Base-by-base conservation (phyloP, 2,329 filamentous ascomycete species). In the Zymoseptoria pseudotritici region DNA sequence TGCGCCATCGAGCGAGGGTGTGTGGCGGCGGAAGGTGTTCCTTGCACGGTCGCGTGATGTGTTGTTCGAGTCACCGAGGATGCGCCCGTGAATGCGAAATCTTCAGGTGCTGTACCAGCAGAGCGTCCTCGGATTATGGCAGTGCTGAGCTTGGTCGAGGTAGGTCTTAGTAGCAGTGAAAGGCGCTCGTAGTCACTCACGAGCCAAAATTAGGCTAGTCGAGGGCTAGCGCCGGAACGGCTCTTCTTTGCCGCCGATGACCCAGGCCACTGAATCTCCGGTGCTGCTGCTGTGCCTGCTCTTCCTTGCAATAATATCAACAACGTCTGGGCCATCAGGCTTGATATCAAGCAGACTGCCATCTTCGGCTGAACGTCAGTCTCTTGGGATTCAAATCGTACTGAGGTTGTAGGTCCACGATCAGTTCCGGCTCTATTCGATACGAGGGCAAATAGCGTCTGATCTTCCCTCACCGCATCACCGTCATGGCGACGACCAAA, bases 401-500 rank as follows among this genome's bases (percentile, higher is more conserved):
- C 36, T 17, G 11, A 42, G 2, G 36, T 17, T 46, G 36, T 46
- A 46, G 36, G 13, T n/a, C 17, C 13, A 46, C 13, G 13, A 46
- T n/a, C 36, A 46, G 13, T n/a, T 17, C 17, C 11, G 36, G 11
- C 36, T 17, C 13, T 13, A 17, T 17, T n/a, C 36, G 5, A 17
- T 17, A 11, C 36, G 36, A 46, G 20, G 36, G 50, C 74, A 53
- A 29, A 22, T 31, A 73, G 74, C 78, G 76, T 77, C 78, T 77
- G 79, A 77, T 74, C 76, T 75, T 73, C 76, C 22, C 52, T 53
- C 52, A 53, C 52, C 52, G 52, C 52, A 53, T 53, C 22, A 10
- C 22, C 22, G 26, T 24, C 52, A 87, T 86, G 85, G 77, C 78
- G 36, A n/a, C 36, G 17, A 46, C 36, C 67, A 87, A 87, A 75